A percentile compares a stretch with the other conserved stretches of the same genome.
phyloP scores from a whole-genome alignment of 2,329 filamentous ascomycete species.

The Trichophyton equinum region DNA sequence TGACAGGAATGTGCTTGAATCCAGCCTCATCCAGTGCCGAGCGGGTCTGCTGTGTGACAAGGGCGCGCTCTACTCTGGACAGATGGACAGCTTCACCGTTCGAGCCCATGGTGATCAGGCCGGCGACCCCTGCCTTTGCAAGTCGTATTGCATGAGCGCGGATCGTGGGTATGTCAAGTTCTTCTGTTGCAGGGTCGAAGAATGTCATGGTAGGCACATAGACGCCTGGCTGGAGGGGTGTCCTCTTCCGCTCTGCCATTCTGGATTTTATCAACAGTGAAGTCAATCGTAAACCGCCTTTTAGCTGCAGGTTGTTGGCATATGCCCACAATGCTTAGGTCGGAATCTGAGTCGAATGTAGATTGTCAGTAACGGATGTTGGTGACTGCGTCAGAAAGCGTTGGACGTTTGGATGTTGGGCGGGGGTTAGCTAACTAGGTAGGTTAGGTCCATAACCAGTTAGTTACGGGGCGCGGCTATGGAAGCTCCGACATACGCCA shows the following conservation, averaged over 20 bases:
- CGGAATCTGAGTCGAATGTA: too few relatives aligned
- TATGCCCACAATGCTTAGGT: not conserved
- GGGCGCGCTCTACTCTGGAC: slow-evolving; percentile 60
- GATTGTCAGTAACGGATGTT: too few relatives aligned
- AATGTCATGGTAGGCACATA: slow-evolving; percentile 54
- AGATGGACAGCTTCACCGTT: slow-evolving; percentile 84
- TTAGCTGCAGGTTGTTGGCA: not conserved
- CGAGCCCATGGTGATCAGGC: slow-evolving; percentile 76
- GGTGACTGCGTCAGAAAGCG: not conserved
- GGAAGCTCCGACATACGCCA: not conserved
- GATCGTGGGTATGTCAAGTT: slow-evolving; percentile 67
- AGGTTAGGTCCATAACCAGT: too few relatives aligned
- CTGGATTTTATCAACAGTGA: not conserved
- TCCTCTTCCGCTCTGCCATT: not conserved
- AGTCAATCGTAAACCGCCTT: not conserved
- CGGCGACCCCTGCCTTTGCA: slow-evolving; percentile 62
- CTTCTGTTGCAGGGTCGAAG: slow-evolving; percentile 70
- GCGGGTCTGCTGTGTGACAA: slow-evolving; percentile 63
- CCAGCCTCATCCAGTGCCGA: slow-evolving; percentile 71
- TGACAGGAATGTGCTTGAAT: slow-evolving; percentile 60
- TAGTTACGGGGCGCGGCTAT: not conserved
- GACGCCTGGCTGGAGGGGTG: slow-evolving; percentile 6
- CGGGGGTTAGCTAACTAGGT: too few relatives aligned
- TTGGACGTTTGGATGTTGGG: not conserved
- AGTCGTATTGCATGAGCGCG: slow-evolving; percentile 70